phyloP scores from a whole-genome alignment of 306 rosid genomes.

The Fragaria ananassa region DNA sequence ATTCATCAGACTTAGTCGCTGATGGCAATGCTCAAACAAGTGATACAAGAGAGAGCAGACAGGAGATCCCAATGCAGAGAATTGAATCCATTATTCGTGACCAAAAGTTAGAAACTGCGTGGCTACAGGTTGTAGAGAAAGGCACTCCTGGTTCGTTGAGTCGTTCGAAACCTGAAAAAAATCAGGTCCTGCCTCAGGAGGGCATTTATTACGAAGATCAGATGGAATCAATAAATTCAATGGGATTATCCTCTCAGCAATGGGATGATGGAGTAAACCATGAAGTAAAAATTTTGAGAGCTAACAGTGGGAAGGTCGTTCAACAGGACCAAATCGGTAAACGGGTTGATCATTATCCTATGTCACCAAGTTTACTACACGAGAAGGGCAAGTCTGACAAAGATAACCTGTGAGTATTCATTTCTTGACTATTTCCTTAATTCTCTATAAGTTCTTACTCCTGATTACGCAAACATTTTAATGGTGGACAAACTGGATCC shows the following conservation, averaged over 20 bases:
- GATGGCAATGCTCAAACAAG: slow-evolving; percentile 44
- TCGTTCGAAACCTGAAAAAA: slow-evolving; percentile 82
- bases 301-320: slow-evolving; percentile 49
- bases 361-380: slow-evolving; percentile 94
- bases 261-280: slow-evolving; percentile 62
- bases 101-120: slow-evolving; percentile 92
- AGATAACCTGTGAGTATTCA: slow-evolving; percentile 74
- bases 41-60: slow-evolving; percentile 45
- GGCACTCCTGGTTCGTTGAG: slow-evolving; percentile 86
- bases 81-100: slow-evolving; percentile 92
- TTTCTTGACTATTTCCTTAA: slow-evolving; percentile 12
- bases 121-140: slow-evolving; percentile 85
- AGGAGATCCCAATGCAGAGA: slow-evolving; percentile 80
- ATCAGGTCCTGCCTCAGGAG: slow-evolving; percentile 93
- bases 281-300: slow-evolving; percentile 52
- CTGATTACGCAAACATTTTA: background rate
- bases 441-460: background rate
- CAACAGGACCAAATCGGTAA: slow-evolving; percentile 63
- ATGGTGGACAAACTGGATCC: background rate
- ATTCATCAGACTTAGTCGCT: slow-evolving; percentile 53
- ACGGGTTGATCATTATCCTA: slow-evolving; percentile 55
- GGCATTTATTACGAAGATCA: slow-evolving; percentile 54
- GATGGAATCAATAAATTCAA: slow-evolving; percentile 52
- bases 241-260: slow-evolving; percentile 58
- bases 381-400: slow-evolving; percentile 57